phyloP scores from a whole-genome alignment of 1,284 basidiomycete species.

The Leucoagaricus sp. region DNA sequence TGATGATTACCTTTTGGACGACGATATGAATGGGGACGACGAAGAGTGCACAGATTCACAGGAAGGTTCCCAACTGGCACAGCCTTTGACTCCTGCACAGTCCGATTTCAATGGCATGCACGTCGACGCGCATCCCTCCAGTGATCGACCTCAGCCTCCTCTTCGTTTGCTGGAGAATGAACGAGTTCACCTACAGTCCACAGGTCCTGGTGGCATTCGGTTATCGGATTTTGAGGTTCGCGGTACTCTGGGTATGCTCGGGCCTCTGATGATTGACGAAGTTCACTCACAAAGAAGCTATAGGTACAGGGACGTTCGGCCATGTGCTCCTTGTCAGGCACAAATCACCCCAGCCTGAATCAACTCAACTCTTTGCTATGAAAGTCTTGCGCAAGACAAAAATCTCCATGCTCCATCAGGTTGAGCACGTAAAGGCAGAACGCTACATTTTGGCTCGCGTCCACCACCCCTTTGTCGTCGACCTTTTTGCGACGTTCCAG shows the following conservation, averaged over 20 bases:
- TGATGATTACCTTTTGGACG: constrained; percentile 12
- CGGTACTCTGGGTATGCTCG: constrained; percentile 67
- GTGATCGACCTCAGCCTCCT: constrained; percentile 41
- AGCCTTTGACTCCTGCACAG: constrained; percentile 13
- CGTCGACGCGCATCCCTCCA: constrained; percentile 11
- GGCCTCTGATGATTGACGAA: constrained; percentile 15
- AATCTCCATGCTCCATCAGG: constrained; percentile 94
- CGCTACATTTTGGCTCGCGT: constrained; percentile 91
- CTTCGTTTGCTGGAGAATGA: constrained; percentile 70
- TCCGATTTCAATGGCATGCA: constrained; percentile 31
- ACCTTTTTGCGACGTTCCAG: constrained; percentile 94
- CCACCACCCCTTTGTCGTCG: constrained; percentile 81
- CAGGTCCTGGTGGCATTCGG: constrained; percentile 46
- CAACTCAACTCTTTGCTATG: constrained; percentile 82
- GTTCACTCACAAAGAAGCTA: constrained; percentile 15
- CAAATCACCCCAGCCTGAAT: constrained; percentile 47
- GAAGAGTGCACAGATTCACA: constrained; percentile 6
- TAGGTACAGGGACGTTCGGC: constrained; percentile 93
- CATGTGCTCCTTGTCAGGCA: constrained; percentile 86
- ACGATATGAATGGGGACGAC: constrained; percentile 11
- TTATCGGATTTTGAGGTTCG: constrained; percentile 81
- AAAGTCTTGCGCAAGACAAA: constrained; percentile 93
- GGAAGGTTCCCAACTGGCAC: background rate
- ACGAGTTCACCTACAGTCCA: constrained; percentile 56
- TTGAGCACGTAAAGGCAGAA: constrained; percentile 98